Conservation (phyloP, 192 early-diverging fungal genomes). For the Diversispora eburnea region DNA sequence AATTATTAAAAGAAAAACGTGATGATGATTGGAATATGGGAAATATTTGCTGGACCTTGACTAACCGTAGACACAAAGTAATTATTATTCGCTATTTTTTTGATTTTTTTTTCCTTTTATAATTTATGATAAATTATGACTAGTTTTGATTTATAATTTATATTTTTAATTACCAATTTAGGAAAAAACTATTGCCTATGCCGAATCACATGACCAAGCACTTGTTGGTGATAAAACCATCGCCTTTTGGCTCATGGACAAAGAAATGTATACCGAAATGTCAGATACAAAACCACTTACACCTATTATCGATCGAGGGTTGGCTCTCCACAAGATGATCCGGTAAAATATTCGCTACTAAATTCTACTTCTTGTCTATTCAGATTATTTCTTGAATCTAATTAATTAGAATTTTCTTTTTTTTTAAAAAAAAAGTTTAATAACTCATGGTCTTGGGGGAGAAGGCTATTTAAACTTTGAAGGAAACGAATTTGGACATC, state of each 20-base stretch:
- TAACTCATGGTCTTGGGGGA: conserved; percentile 88
- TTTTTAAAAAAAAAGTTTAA: conserved; percentile 40
- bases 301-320: conserved; percentile 89
- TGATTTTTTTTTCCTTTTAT: not conserved
- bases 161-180: conserved; percentile 34
- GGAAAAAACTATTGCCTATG: conserved; percentile 95
- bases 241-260: conserved; percentile 99
- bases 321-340: conserved; percentile 97
- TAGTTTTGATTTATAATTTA: too few species aligned
- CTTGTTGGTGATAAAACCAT: conserved; percentile 97
- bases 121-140: too few species aligned
- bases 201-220: conserved; percentile 97
- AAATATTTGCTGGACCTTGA: conserved; percentile 79
- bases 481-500: conserved; percentile 98
- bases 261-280: conserved; percentile 98
- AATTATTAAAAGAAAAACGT: conserved; percentile 83
- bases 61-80: conserved; percentile 84
- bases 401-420: too few species aligned
- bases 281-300: conserved; percentile 72
- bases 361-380: not conserved
- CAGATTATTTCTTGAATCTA: too few species aligned
- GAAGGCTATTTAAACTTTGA: conserved; percentile 97
- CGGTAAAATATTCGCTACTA: conserved; percentile 40
- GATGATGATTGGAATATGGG: conserved; percentile 95
- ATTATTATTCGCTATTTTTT: not conserved